Evolutionary conservation across 805 yeast species (phyloP), one percentile per base, ranked within the genome.

Genomic region (Cyberlindnera xylosilytica): DNA sequence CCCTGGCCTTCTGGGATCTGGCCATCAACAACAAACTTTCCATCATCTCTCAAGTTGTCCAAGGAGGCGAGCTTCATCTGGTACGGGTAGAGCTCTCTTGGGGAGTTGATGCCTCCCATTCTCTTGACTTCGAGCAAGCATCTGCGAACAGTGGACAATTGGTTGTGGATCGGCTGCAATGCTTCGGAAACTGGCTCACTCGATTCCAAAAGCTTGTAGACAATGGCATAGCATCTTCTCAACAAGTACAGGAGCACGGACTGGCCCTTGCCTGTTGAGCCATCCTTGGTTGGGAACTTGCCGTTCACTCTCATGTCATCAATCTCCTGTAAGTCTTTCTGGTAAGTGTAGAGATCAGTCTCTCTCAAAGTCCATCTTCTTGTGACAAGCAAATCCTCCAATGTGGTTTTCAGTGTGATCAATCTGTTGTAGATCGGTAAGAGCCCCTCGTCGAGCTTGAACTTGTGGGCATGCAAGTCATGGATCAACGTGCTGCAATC

Each of bases 1-100:
- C 97, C 99, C 65, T 93, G 99, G 11, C 99, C 99, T 61, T 93
- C 98, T 2, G 99, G 99, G 33, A 93, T 84, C 50, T 87, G 86
- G 39, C 81, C 87, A 47, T 86, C 87, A 35, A 88, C 84, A 58
- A 85, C 79, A 57, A 93, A 93, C 68, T 87, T 91, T 7, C 99
- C 99, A 61, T 93, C 98, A 12, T 68, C 73, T 58, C 97, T 78
- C 58, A 84, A 60, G 57, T 89, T 86, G 62, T 93, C 99, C 46
- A 93, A 73, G 13, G 93, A 82, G 2, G 95, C 93, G 42, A 93
- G 72, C 65, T 93, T 93, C 80, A 93, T 79, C 65, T 93, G 98
- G 61, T 87, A 93, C 6, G 99, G 99, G 58, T 90, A 93, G 41
- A 93, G 70, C 60, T 93, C 99, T 50, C 98, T 77, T 48, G 86